phyloP scores from a whole-genome alignment of 108 stramenopile species.

The Schizochytrium sp. region DNA sequence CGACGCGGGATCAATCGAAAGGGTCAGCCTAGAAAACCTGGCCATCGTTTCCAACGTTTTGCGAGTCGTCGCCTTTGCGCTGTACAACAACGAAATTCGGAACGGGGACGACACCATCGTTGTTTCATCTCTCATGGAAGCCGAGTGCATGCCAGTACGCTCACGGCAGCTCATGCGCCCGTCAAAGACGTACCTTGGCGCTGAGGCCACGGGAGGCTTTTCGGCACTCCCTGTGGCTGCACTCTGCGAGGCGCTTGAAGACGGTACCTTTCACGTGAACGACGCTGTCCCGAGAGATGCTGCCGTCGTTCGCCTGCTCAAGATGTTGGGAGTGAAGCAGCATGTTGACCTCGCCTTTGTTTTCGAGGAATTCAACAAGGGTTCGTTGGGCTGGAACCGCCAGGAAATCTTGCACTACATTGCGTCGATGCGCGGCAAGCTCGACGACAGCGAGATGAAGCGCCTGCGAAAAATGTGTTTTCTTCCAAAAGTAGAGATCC shows the following conservation, averaged over 20 bases:
- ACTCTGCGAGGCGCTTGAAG: background rate
- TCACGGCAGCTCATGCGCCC: background rate
- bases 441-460: background rate
- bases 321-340: background rate
- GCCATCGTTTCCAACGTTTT: background rate
- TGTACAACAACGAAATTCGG: background rate
- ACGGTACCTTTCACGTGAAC: background rate
- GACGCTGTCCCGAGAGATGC: background rate
- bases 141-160: background rate
- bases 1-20: background rate
- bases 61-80: background rate
- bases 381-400: background rate
- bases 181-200: background rate
- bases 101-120: background rate
- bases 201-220: background rate
- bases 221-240: background rate
- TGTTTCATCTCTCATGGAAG: background rate
- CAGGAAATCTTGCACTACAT: background rate
- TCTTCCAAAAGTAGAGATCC: background rate
- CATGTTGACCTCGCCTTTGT: conserved; percentile 5
- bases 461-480: background rate
- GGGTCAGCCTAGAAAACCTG: background rate
- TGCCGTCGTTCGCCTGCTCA: background rate
- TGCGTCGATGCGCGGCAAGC: background rate
- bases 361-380: conserved; percentile 3